phyloP scores from a whole-genome alignment of 768 basidiomycete genomes.

The Xanthoconium stramineum region DNA sequence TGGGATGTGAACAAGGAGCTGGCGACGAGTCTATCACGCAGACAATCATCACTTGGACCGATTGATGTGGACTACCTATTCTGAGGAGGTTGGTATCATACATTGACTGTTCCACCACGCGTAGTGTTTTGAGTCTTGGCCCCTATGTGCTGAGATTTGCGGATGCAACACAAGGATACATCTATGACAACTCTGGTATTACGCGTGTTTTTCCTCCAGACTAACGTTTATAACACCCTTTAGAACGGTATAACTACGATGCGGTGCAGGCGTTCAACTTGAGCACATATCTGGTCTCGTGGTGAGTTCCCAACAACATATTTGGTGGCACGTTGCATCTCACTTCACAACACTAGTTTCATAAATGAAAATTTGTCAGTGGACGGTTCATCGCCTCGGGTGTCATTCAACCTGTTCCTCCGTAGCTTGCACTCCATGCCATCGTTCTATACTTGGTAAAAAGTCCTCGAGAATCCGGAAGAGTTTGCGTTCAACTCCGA shows the following conservation, averaged over 20 bases:
- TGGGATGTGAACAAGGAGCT: not conserved
- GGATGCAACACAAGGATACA: conserved; percentile 49
- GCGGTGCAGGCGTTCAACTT: conserved; percentile 51
- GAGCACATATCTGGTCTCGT: conserved; percentile 47
- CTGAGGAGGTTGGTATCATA: conserved; percentile 51
- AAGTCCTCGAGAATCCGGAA: conserved; percentile 46
- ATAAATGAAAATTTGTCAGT: too few relatives aligned
- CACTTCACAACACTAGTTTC: conserved; percentile 34
- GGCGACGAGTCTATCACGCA: conserved; percentile 32
- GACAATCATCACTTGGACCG: conserved; percentile 44
- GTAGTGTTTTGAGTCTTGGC: conserved; percentile 53
- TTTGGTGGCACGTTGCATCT: not conserved
- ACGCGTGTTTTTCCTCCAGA: not conserved
- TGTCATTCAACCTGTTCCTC: not conserved
- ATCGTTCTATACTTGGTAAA: conserved; percentile 59
- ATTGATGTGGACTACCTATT: conserved; percentile 47
- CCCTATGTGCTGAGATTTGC: conserved; percentile 50
- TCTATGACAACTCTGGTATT: conserved; percentile 55
- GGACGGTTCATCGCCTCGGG: too few relatives aligned
- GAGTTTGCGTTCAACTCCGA: conserved; percentile 59
- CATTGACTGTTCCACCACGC: conserved; percentile 58
- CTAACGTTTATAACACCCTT: not conserved
- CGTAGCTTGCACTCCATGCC: conserved; percentile 64
- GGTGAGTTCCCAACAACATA: conserved; percentile 26
- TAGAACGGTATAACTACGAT: conserved; percentile 59